phyloP scores from a whole-genome alignment of 1,139 yeast species.

The Zygosaccharomyces sapae region DNA sequence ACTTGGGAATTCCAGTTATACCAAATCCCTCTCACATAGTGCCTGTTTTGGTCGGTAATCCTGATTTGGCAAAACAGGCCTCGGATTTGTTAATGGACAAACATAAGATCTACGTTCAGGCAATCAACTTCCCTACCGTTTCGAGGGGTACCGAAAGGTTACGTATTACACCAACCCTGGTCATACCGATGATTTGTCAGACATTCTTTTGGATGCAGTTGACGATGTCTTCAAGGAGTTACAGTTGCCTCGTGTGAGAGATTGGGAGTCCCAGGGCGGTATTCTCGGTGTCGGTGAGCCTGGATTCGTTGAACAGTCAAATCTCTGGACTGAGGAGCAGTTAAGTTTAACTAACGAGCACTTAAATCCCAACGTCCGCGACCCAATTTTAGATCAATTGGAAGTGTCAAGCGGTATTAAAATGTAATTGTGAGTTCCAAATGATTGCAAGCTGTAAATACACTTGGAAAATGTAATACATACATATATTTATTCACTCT shows the following conservation, averaged over 20 bases:
- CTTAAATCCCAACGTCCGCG: constrained; percentile 59
- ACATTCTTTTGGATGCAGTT: constrained; percentile 70
- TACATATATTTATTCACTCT: neutral
- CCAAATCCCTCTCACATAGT: constrained; percentile 98
- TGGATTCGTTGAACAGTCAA: constrained; percentile 43
- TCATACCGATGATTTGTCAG: constrained; percentile 72
- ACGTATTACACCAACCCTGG: constrained; percentile 99
- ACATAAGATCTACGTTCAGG: constrained; percentile 90
- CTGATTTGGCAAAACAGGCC: constrained; percentile 85
- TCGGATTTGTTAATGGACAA: constrained; percentile 81
- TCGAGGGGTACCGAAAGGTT: constrained; percentile 93
- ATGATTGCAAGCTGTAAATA: constrained; percentile 1
- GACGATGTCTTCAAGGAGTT: constrained; percentile 77
- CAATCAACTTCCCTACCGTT: constrained; percentile 97
- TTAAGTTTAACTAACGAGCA: constrained; percentile 57
- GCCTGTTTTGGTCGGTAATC: constrained; percentile 91
- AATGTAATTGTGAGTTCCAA: constrained; percentile 12
- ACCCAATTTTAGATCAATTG: constrained; percentile 55
- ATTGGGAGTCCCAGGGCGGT: constrained; percentile 80
- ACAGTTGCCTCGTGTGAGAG: constrained; percentile 66
- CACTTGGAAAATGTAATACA: neutral
- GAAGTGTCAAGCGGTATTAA: constrained; percentile 67
- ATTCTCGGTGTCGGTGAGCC: constrained; percentile 79
- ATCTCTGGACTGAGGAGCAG: constrained; percentile 83
- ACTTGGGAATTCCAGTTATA: constrained; percentile 85